A percentile compares a stretch with the other conserved stretches of the same genome.
These are phyloP conservation scores for Chaetomium olivaceum DNA, from an alignment of 2,329 filamentous ascomycete species.

Conservation along the genomic window DNA sequence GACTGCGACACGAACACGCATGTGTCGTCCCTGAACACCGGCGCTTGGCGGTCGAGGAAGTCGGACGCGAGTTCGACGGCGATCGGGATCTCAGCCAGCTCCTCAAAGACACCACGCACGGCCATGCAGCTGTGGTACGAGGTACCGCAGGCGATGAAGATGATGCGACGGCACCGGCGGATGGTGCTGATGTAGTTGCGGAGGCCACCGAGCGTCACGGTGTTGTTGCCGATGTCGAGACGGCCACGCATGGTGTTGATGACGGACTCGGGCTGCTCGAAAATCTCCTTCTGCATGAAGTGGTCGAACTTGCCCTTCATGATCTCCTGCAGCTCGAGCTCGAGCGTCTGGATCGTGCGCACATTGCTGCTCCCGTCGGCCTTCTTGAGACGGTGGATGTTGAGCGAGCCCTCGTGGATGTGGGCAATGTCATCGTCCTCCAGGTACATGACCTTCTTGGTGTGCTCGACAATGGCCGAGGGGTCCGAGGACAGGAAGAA, in stretches of 20 bases:
- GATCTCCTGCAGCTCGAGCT: conserved; percentile 99
- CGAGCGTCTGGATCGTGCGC: conserved; percentile 95
- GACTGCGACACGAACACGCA: conserved; percentile 99
- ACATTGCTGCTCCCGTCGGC: conserved; percentile 95
- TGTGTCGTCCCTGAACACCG: conserved; percentile 98
- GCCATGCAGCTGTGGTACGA: conserved; percentile 99
- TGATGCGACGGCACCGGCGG: conserved; percentile 92
- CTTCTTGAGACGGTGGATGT: conserved; percentile 98
- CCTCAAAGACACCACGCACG: conserved; percentile 95
- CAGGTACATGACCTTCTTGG: conserved; percentile 99
- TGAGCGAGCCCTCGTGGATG: conserved; percentile 97
- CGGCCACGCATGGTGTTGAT: conserved; percentile 99
- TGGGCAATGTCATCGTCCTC: conserved; percentile 99
- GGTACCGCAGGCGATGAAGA: conserved; percentile 98
- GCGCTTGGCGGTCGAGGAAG: conserved; percentile 94
- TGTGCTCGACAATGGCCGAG: conserved; percentile 98
- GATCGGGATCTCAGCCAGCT: conserved; percentile 97
- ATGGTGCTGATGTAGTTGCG: conserved; percentile 97
- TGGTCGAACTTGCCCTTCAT: conserved; percentile 99
- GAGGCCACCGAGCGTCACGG: conserved; percentile 91
- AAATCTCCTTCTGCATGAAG: conserved; percentile 99
- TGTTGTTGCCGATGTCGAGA: conserved; percentile 89
- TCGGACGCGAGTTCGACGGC: conserved; percentile 95
- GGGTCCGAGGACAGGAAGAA: conserved; percentile 99
- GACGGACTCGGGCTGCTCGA: conserved; percentile 98